These are phyloP conservation scores for Persicaria tinctoria DNA, from an alignment of 148 eudicot species.

Conservation along the genomic window DNA sequence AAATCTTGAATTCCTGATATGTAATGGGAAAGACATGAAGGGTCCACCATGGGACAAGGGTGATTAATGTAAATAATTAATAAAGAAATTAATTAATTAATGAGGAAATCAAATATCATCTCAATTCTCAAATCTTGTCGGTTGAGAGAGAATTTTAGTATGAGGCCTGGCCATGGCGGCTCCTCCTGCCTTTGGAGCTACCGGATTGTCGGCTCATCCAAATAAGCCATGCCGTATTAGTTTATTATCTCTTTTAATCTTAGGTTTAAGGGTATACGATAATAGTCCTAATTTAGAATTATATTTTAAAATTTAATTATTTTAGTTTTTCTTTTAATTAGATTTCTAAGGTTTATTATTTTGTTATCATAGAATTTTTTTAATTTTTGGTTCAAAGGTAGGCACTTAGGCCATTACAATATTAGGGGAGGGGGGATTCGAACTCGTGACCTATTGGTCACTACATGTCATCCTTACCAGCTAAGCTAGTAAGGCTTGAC, in stretches of 20 bases:
- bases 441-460: too few species aligned
- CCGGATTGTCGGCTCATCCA: not conserved
- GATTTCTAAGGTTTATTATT: too few species aligned
- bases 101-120: not conserved
- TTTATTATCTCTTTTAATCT: not conserved
- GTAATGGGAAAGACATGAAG: not conserved
- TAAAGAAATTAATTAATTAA: not conserved
- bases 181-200: not conserved
- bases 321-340: too few species aligned
- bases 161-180: not conserved
- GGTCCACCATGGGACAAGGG: slow-evolving; percentile 1
- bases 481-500: too few species aligned
- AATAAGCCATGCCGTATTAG: not conserved
- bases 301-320: too few species aligned
- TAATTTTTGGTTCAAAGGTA: too few species aligned
- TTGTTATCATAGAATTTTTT: too few species aligned
- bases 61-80: not conserved
- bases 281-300: too few species aligned
- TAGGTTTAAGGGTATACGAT: not conserved
- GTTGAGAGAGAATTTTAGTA: slow-evolving; percentile 2
- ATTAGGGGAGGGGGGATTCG: too few species aligned
- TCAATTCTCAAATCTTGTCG: slow-evolving; percentile 6
- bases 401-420: too few species aligned
- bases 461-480: too few species aligned
- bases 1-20: not conserved